phyloP scores from a whole-genome alignment of 768 basidiomycete species.

The Neoboletus brunneissimus region DNA sequence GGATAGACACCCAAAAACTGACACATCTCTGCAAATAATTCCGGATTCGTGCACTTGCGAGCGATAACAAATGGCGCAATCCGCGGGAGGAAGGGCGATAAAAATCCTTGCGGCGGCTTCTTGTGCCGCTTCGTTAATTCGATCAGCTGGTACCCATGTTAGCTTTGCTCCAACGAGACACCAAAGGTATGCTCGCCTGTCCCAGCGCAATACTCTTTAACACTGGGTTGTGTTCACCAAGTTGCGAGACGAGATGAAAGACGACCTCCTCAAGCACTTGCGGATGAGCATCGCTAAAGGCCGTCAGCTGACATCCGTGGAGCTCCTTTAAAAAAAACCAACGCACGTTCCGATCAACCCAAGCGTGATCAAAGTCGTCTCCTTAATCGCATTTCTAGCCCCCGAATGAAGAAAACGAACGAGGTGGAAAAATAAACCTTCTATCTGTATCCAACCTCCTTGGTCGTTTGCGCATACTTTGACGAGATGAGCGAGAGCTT shows the following conservation, averaged over 20 bases:
- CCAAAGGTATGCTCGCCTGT: conserved; percentile 45
- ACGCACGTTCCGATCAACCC: conserved; percentile 51
- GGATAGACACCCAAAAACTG: conserved; percentile 60
- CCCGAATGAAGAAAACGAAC: conserved; percentile 46
- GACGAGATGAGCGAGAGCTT: conserved; percentile 47
- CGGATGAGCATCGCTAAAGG: conserved; percentile 39
- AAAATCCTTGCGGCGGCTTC: conserved; percentile 61
- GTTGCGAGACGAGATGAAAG: conserved; percentile 59
- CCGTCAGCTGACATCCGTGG: conserved; percentile 3
- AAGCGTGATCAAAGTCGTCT: conserved; percentile 61
- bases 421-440: conserved; percentile 44
- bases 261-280: conserved; percentile 59
- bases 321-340: background rate
- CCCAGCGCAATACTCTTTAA: conserved; percentile 65
- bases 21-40: conserved; percentile 60
- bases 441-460: conserved; percentile 35
- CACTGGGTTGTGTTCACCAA: conserved; percentile 66
- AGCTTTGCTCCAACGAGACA: background rate
- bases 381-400: conserved; percentile 47
- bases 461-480: conserved; percentile 39
- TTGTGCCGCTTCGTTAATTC: conserved; percentile 54
- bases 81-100: conserved; percentile 66
- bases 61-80: conserved; percentile 65
- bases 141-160: conserved; percentile 45
- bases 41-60: conserved; percentile 56